These are phyloP conservation scores for Bocquillonia castaneifolia DNA, from an alignment of 441 rosid genomes.

Conservation along the genomic window DNA sequence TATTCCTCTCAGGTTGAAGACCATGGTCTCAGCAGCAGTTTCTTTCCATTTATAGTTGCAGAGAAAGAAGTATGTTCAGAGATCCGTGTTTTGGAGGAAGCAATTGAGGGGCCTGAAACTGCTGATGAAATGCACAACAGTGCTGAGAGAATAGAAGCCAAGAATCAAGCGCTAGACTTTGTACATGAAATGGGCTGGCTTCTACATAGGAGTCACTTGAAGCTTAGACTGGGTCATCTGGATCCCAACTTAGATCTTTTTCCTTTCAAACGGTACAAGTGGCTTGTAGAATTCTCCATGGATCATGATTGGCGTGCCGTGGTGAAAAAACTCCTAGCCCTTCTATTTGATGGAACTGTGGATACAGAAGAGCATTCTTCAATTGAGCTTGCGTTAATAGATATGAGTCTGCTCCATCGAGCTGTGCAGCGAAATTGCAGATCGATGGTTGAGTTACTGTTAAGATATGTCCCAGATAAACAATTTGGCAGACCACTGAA, in stretches of 20 bases:
- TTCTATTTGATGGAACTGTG: conserved; percentile 56
- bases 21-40: conserved; percentile 59
- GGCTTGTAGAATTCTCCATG: conserved; percentile 80
- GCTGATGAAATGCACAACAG: conserved; percentile 30
- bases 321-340: conserved; percentile 58
- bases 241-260: conserved; percentile 51
- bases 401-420: conserved; percentile 69
- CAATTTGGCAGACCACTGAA: conserved; percentile 18
- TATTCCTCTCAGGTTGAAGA: conserved; percentile 59
- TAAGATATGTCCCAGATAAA: conserved; percentile 48
- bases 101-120: conserved; percentile 38
- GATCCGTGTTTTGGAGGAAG: conserved; percentile 59
- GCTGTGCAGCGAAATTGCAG: conserved; percentile 70
- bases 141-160: conserved; percentile 36
- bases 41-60: conserved; percentile 79
- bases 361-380: conserved; percentile 42
- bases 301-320: conserved; percentile 84
- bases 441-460: conserved; percentile 61
- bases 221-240: conserved; percentile 39
- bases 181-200: conserved; percentile 88
- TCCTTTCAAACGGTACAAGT: conserved; percentile 57
- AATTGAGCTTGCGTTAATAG: conserved; percentile 39
- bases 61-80: conserved; percentile 67
- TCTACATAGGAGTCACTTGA: conserved; percentile 56
- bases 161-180: conserved; percentile 62